Evolutionary conservation across 805 yeast species (phyloP), one percentile per base, ranked within the genome.

Genomic region (Teunomyces aglyptinius): DNA sequence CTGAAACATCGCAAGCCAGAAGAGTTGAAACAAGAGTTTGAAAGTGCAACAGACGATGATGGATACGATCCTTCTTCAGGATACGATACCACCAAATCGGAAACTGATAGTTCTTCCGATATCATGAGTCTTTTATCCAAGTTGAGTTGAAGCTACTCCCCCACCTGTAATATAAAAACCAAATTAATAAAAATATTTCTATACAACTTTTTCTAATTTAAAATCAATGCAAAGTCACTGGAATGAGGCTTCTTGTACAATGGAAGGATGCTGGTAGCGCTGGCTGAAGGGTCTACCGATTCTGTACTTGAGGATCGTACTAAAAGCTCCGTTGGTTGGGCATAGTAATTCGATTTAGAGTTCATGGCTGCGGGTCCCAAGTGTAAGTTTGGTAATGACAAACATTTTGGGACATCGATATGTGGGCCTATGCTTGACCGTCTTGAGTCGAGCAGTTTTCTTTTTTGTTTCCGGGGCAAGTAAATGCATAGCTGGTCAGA

Each of bases 111-210:
- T 16, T 44, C 53, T 16, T 41, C 46, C 13, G 63, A 60, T 44
- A 70, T 68, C 7, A 54, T 67, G 61, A 65, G 64, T 51, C 50
- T 68, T 26, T 58, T 68, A 47, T 64, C 70, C 3, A 67, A 66
- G 48, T 54, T 67, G 33, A 57, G 59, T 6, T 56, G 49, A 41
- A n/a, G 18, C 16, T 34, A 24, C 10, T 24, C 26, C 11, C 26
- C 7, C 7, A 10, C 26, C 38, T 36, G 39, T 36, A 36, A 19
- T 36, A 36, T 36, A 22, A 20, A 20, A 20, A 12, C 34, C 15
- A 41, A 33, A n/a, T 33, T 27, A 42, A n/a, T 20, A 11, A 7
- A 24, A 24, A 24, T 24, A 24, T 24, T 24, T 24, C 26, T 24
- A 24, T 24, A 24, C 11, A 24, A 24, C 26, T 5, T 31, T 31